These are phyloP conservation scores for Lentinula aciculospora DNA, from an alignment of 768 basidiomycete genomes.

Conservation along the genomic window DNA sequence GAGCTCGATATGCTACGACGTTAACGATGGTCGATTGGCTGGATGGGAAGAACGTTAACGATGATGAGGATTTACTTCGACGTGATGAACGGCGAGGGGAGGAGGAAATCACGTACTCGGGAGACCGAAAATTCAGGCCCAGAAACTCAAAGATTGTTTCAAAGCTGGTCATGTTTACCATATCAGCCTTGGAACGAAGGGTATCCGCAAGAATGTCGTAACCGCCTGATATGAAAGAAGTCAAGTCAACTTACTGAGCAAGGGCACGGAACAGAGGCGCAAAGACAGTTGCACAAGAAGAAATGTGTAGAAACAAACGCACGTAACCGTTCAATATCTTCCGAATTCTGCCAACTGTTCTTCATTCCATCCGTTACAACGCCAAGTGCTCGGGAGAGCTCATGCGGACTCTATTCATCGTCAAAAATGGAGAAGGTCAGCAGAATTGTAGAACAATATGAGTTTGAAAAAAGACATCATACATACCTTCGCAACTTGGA, in stretches of 20 bases:
- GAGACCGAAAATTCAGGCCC: constrained; percentile 76
- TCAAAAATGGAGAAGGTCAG: neutral
- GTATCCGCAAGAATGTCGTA: constrained; percentile 82
- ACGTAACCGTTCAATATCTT: constrained; percentile 91
- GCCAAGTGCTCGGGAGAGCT: constrained; percentile 65
- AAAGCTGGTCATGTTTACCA: constrained; percentile 78
- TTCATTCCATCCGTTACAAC: constrained; percentile 74
- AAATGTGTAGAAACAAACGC: constrained; percentile 21
- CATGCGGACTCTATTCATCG: constrained; percentile 76
- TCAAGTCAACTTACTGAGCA: too few species aligned
- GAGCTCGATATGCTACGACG: constrained; percentile 69
- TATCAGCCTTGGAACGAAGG: constrained; percentile 60
- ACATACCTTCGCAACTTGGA: constrained; percentile 71
- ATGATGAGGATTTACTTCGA: too few species aligned
- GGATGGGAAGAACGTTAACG: neutral
- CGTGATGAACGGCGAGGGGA: too few species aligned
- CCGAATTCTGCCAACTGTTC: constrained; percentile 89
- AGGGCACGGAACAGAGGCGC: too few species aligned
- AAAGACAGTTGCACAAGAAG: neutral
- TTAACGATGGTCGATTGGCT: constrained; percentile 84
- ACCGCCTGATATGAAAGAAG: constrained; percentile 47
- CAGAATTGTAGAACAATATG: neutral
- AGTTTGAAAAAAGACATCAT: too few species aligned
- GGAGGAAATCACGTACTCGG: constrained; percentile 53
- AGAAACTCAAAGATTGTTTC: constrained; percentile 83